A percentile compares a stretch with the other conserved stretches of the same genome.
Evolutionary conservation across 2,329 filamentous ascomycete genomes (phyloP).

Genomic region (Eutypa lata): DNA sequence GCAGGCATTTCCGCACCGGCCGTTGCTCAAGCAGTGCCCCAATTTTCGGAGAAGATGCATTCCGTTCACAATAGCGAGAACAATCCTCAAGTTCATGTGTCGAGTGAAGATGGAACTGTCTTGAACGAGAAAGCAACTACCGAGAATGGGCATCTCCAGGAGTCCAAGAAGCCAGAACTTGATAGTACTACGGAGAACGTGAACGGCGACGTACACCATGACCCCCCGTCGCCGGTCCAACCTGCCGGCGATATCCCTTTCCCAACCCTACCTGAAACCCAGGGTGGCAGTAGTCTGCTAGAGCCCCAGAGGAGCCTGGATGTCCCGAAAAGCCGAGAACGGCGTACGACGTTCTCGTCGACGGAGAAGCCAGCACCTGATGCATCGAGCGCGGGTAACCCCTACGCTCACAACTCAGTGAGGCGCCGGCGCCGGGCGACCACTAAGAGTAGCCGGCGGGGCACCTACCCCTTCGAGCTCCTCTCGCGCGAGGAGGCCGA

Average conservation of each 20-base stretch:
- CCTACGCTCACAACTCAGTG: slow-evolving; percentile 42
- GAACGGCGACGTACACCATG: slow-evolving; percentile 17
- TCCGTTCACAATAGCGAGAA: slow-evolving; percentile 9
- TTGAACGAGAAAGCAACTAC: slow-evolving; percentile 21
- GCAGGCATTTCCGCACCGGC: slow-evolving; percentile 24
- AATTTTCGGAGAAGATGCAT: slow-evolving; percentile 19
- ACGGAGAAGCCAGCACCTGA: slow-evolving; percentile 43
- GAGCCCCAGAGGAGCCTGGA: slow-evolving; percentile 17
- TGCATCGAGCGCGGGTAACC: slow-evolving; percentile 29
- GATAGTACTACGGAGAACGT: slow-evolving; percentile 13
- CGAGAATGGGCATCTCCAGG: slow-evolving; percentile 10
- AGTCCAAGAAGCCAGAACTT: too few species aligned
- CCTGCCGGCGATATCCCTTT: slow-evolving; percentile 43
- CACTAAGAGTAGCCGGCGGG: slow-evolving; percentile 65
- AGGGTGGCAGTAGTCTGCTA: slow-evolving; percentile 18
- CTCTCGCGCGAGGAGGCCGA: slow-evolving; percentile 74
- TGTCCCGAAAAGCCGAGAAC: slow-evolving; percentile 39
- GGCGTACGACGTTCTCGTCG: slow-evolving; percentile 56
- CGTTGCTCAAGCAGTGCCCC: slow-evolving; percentile 19
- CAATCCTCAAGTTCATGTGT: slow-evolving; percentile 14
- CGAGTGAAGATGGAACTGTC: slow-evolving; percentile 11
- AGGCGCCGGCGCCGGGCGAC: slow-evolving; percentile 65
- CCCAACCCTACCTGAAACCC: slow-evolving; percentile 41
- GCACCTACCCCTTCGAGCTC: slow-evolving; percentile 68
- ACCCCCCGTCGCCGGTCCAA: slow-evolving; percentile 40